Conservation (phyloP, 441 rosid species). For the Syzygium syzygioides region DNA sequence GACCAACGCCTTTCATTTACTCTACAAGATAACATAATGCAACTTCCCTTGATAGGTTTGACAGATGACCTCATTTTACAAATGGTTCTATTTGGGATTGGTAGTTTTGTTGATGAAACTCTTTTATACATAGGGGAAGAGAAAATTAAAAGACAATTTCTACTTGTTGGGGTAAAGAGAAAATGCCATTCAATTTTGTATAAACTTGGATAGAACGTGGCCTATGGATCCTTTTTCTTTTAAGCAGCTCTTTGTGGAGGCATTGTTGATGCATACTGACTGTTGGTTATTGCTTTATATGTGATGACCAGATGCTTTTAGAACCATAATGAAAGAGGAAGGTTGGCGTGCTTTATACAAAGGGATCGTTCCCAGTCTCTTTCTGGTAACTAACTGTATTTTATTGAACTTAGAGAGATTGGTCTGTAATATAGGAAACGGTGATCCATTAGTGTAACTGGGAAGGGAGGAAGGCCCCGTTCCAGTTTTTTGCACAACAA, state of each 20-base stretch:
- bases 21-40: not conserved
- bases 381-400: constrained; percentile 49
- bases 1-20: not conserved
- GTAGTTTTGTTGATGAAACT: not conserved
- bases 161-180: not conserved
- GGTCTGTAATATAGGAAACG: not conserved
- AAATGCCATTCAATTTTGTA: not conserved
- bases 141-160: not conserved
- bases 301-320: constrained; percentile 58
- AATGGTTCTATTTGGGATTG: not conserved
- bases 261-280: not conserved
- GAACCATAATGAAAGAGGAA: constrained; percentile 88
- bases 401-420: not conserved
- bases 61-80: not conserved
- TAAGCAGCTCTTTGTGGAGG: not conserved
- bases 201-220: not conserved
- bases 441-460: not conserved
- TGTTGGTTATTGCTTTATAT: constrained; percentile 5
- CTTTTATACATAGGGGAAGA: not conserved
- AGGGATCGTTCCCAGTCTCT: constrained; percentile 77
- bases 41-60: not conserved
- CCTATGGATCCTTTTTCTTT: not conserved
- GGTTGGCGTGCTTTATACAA: constrained; percentile 82
- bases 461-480: not conserved
- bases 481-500: not conserved